Evolutionary conservation across 2,329 filamentous ascomycete genomes (phyloP).

Genomic region (Aureobasidium sp.): DNA sequence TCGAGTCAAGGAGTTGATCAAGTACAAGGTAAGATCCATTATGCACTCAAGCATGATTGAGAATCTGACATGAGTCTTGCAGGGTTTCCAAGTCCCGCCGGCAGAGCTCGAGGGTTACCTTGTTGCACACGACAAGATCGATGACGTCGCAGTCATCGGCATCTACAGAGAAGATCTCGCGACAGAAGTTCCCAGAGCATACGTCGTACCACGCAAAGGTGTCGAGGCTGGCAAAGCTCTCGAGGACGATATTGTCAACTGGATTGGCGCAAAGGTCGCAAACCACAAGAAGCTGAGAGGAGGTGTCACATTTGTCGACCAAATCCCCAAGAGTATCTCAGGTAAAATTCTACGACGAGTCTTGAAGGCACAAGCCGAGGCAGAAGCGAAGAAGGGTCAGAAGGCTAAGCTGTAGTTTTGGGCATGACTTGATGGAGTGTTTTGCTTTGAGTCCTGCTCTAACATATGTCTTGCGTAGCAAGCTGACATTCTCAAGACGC

Average conservation of each 20-base stretch:
- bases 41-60: background rate
- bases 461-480: too few relatives aligned
- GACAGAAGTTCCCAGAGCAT: conserved; percentile 40
- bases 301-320: conserved; percentile 38
- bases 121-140: conserved; percentile 33
- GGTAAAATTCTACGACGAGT: conserved; percentile 42
- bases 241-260: conserved; percentile 36
- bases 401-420: conserved; percentile 34
- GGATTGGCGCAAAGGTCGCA: conserved; percentile 38
- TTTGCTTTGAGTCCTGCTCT: background rate
- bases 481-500: background rate
- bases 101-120: conserved; percentile 41
- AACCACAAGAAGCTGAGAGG: conserved; percentile 41
- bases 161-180: conserved; percentile 38
- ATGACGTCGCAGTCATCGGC: conserved; percentile 39
- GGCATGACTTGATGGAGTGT: background rate
- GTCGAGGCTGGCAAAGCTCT: conserved; percentile 23
- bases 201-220: conserved; percentile 34
- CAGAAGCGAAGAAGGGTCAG: conserved; percentile 29
- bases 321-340: conserved; percentile 40
- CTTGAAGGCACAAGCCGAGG: conserved; percentile 35
- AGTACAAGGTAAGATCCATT: conserved; percentile 45
- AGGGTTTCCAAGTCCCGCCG: conserved; percentile 39
- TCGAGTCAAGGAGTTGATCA: conserved; percentile 63
- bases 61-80: background rate